These are phyloP conservation scores for Tilletia caries DNA, from an alignment of 1,284 basidiomycete genomes.

Conservation along the genomic window DNA sequence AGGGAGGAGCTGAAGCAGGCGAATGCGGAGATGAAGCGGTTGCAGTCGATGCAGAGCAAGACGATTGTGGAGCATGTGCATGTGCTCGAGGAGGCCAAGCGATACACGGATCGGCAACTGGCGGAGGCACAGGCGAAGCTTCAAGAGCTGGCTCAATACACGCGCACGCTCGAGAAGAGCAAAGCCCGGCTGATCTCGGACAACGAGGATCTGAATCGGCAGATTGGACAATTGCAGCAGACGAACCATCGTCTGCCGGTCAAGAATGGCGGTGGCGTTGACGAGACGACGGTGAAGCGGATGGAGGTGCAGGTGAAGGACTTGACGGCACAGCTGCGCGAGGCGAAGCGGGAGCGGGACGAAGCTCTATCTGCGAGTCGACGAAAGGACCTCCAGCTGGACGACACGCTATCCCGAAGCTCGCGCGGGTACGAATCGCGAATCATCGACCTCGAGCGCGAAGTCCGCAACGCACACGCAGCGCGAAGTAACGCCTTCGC, in stretches of 20 bases:
- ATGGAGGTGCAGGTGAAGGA: constrained; percentile 5
- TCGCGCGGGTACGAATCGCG: constrained; percentile 67
- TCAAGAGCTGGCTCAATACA: constrained; percentile 69
- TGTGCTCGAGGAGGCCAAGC: constrained; percentile 93
- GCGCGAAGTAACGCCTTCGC: constrained; percentile 55
- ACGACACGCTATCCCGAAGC: constrained; percentile 67
- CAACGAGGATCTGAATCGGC: constrained; percentile 75
- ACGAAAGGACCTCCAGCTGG: constrained; percentile 65
- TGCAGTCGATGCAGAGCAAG: constrained; percentile 77
- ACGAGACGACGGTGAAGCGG: constrained; percentile 16
- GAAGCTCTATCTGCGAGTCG: constrained; percentile 60
- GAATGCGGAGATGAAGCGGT: constrained; percentile 56
- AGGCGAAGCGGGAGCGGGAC: constrained; percentile 46
- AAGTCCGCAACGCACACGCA: constrained; percentile 57
- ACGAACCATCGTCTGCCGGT: background rate
- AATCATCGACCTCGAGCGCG: constrained; percentile 66
- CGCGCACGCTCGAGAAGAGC: constrained; percentile 77
- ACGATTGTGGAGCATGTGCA: constrained; percentile 98
- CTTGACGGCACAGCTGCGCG: background rate
- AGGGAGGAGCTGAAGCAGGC: constrained; percentile 67
- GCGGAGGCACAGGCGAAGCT: constrained; percentile 74
- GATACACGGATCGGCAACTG: constrained; percentile 87
- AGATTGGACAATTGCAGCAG: constrained; percentile 63
- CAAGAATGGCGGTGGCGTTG: constrained; percentile 14
- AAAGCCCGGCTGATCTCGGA: constrained; percentile 74